Evolutionary conservation across 805 yeast genomes (phyloP).

Genomic region (Priceomyces melissophilus): DNA sequence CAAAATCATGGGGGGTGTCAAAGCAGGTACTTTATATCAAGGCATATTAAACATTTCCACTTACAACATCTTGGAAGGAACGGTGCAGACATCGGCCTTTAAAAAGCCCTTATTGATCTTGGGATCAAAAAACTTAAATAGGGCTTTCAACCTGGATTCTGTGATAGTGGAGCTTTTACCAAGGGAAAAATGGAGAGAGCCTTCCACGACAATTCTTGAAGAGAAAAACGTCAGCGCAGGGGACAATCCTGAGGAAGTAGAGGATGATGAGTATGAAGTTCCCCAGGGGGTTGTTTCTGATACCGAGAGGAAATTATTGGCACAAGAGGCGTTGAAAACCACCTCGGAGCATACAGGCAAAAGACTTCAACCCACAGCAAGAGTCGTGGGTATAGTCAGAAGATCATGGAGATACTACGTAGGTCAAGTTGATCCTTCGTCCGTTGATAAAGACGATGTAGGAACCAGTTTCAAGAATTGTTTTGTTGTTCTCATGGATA

Average conservation of each 20-base stretch:
- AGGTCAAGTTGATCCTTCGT: constrained; percentile 82
- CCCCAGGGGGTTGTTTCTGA: constrained; percentile 51
- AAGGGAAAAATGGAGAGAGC: constrained; percentile 80
- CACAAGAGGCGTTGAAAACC: constrained; percentile 70
- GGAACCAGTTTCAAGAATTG: constrained; percentile 73
- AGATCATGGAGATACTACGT: constrained; percentile 96
- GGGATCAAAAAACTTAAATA: constrained; percentile 81
- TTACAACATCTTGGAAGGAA: constrained; percentile 86
- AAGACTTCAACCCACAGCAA: constrained; percentile 85
- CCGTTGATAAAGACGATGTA: constrained; percentile 51
- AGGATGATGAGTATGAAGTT: constrained; percentile 16
- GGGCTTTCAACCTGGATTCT: constrained; percentile 89
- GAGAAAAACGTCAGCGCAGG: constrained; percentile 61
- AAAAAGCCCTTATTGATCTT: constrained; percentile 77
- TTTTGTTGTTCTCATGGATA: constrained; percentile 86
- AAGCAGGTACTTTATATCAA: constrained; percentile 81
- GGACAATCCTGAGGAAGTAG: constrained; percentile 58
- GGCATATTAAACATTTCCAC: constrained; percentile 79
- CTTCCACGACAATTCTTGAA: constrained; percentile 75
- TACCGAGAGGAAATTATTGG: constrained; percentile 65
- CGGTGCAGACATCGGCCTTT: constrained; percentile 65
- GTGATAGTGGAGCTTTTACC: constrained; percentile 91
- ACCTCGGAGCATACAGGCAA: constrained; percentile 42
- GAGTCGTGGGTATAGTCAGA: constrained; percentile 80
- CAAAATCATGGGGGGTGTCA: constrained; percentile 85